A percentile compares a stretch with the other conserved stretches of the same genome.
Conservation (phyloP, 306 rosid species). For the Casuarina glauca region DNA sequence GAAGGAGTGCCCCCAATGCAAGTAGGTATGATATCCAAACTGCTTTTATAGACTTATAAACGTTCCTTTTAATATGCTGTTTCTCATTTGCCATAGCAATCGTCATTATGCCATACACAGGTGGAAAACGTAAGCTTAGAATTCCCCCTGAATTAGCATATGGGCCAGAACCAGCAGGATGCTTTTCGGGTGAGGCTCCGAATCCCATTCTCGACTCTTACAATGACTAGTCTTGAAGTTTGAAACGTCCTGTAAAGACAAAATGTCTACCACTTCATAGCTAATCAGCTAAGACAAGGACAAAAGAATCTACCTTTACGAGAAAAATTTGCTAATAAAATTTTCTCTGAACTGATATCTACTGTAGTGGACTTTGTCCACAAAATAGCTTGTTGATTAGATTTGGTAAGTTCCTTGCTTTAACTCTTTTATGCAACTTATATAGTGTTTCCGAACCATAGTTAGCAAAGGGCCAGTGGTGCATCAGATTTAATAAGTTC, state of each 20-base stretch:
- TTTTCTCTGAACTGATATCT: neutral
- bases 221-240: constrained; percentile 16
- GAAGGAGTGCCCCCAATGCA: constrained; percentile 97
- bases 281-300: neutral
- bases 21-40: constrained; percentile 53
- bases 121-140: constrained; percentile 80
- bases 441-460: neutral
- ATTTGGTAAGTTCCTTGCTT: neutral
- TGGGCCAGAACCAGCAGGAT: constrained; percentile 98
- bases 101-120: constrained; percentile 36
- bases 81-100: constrained; percentile 9
- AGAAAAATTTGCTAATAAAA: neutral
- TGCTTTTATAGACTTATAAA: constrained; percentile 7
- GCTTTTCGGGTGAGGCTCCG: constrained; percentile 74
- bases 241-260: neutral
- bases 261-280: neutral
- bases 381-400: neutral
- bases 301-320: neutral
- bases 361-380: neutral
- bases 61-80: constrained; percentile 6
- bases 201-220: constrained; percentile 3
- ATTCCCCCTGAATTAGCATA: constrained; percentile 91
- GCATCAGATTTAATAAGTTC: constrained; percentile 3
- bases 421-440: neutral
- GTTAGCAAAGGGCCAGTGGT: neutral